Evolutionary conservation across 495 filamentous ascomycete genomes (phyloP), one percentile per base, ranked within the genome.

Genomic region (Penicillium verhagenii): DNA sequence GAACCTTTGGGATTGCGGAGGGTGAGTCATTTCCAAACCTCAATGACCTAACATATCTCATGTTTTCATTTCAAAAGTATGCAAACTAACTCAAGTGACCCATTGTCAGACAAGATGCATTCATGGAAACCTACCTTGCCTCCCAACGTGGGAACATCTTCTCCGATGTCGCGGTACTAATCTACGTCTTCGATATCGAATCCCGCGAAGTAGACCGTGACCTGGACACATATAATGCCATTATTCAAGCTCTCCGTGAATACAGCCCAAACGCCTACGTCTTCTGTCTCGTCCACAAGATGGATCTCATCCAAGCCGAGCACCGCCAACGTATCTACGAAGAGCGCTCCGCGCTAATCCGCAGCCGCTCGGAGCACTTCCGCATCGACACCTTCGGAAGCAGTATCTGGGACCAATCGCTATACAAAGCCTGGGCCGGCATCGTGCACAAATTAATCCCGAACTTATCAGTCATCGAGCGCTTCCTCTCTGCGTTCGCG

Each of bases 121-220:
- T 97, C 72, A 95, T 96, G 81, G 94, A 97, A 71, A 96, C 92
- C 63, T 98, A 97, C 72, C 89, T 98, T 51, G 86, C 88, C 11
- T 88, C 91, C 50, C 94, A 98, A 73, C 91, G 92, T 37, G 83
- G 88, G 52, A 93, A 97, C 75, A 93, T 97, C 72, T 98, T 98
- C 79, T 87, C 85, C 64, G 91, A 91, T 71, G 94, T 98, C 50
- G 94, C 92, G 18, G 93, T 97, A 55, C 81, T 98, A 10, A 98
- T 98, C 75, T 98, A 97, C 76, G 95, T 98, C 65, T 98, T 98
- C 73, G 94, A 98, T 68, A 93, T 97, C 56, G 94, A 97, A 68
- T 95, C 90, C 20, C 86, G 90, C 59, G 94, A 97, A 65, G 90
- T 96, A 57, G 88, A 91, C 19, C 85, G 90, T 53, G 95, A 97